Base-by-base conservation (phyloP, 129 eudicot species). In the Ambrosia trifida region DNA sequence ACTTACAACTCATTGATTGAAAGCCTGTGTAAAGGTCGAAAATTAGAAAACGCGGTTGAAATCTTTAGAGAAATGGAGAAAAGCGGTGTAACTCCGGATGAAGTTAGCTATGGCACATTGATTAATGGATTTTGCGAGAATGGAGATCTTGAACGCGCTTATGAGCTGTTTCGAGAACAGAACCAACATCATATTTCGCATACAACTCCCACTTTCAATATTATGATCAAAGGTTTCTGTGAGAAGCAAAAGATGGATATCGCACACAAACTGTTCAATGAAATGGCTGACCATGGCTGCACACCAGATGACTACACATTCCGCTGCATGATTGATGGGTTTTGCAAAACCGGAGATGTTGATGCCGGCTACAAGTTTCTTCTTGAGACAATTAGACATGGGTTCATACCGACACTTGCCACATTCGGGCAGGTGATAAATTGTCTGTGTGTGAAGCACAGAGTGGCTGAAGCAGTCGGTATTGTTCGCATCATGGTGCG, bases 241-340 rank as follows among this genome's bases (percentile, higher is more conserved):
- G 85, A 87, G 70, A 87, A 79, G 83, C 72, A 85, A 30, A 85
- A 86, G 54, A 81, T 86, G 85, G 91, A 84, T 13, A 81, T 63
- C 62, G 89, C 91, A 49, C 83, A 51, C 31, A 82, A 82, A 49
- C 71, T 94, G 61, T 94, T 83, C 49, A 73, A 72, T 66, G 91
- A 87, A 79, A 90, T 94, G 97, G 47, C 76, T 66, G 80, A 80
- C 30, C 59, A 59, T 36, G 84, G 85, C 57, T 87, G 81, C 56
- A 11, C 69, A 3, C 89, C 93, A n/a, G 96, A 90, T 67, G 62
- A 62, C 63, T 90, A 78, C 82, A 90, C 96, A 17, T 95, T 75
- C 43, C 86, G 89, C 13, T 87, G 91, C 82, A 80, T 95, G 90
- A 87, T 95, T 57, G 91, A 90, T 77, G 97, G 97, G 63, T 95